These are phyloP conservation scores for Monoraphidium neglectum DNA, from an alignment of 139 green algal genomes.

Conservation along the genomic window DNA sequence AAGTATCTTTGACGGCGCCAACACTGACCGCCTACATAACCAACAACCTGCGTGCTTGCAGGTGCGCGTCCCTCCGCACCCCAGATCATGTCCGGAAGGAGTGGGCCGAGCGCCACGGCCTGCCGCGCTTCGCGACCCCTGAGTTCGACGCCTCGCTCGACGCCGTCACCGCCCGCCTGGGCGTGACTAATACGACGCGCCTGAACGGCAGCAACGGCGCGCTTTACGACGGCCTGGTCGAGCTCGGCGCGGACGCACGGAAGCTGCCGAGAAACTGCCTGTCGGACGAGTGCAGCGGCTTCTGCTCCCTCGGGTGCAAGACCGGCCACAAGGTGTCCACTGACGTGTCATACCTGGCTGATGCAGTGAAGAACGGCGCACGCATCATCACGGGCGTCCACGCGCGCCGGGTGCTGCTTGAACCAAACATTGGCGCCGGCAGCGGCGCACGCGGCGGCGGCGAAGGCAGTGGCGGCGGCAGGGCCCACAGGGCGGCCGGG, in stretches of 20 bases:
- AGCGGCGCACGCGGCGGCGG: neutral
- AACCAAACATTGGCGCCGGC: neutral
- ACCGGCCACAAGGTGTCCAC: constrained; percentile 55
- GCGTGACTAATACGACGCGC: constrained; percentile 16
- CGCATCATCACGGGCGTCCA: constrained; percentile 50
- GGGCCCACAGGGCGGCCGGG: neutral
- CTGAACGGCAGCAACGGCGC: constrained; percentile 40
- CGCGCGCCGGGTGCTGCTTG: constrained; percentile 35
- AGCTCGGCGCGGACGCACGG: constrained; percentile 35
- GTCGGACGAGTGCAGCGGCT: constrained; percentile 12
- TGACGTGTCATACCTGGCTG: constrained; percentile 60
- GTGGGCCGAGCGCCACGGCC: constrained; percentile 33
- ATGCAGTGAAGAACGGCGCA: constrained; percentile 54
- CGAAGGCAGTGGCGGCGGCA: neutral
- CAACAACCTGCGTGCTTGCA: no score
- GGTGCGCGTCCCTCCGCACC: constrained; percentile 41
- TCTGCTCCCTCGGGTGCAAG: constrained; percentile 58
- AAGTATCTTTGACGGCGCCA: no score
- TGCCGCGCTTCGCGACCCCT: neutral
- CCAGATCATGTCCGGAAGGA: constrained; percentile 42
- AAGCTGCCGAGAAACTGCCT: constrained; percentile 60
- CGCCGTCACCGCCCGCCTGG: constrained; percentile 27
- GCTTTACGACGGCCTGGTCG: constrained; percentile 45
- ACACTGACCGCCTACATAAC: no score
- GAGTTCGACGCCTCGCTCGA: constrained; percentile 27